Conservation (phyloP, 2,329 filamentous ascomycete species). For the Byssochlamys sp. region DNA sequence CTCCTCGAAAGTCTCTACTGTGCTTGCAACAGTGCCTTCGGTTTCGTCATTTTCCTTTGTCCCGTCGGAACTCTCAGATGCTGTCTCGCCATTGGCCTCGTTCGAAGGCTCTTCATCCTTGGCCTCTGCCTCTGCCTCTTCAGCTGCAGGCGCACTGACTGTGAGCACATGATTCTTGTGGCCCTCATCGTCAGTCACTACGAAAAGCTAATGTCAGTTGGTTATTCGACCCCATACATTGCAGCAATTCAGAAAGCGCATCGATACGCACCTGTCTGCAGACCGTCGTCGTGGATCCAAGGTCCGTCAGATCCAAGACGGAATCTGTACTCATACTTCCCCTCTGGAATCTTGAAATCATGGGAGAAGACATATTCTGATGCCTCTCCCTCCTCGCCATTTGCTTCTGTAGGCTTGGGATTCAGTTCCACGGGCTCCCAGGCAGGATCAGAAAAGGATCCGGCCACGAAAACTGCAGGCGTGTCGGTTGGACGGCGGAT, state of each 20-base stretch:
- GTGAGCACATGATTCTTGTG: conserved; percentile 13
- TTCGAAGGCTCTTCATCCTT: neutral
- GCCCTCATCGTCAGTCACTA: conserved; percentile 16
- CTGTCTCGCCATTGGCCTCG: conserved; percentile 2
- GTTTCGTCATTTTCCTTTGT: conserved; percentile 10
- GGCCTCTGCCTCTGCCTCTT: conserved; percentile 3
- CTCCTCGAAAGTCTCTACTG: neutral
- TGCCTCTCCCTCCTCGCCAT: conserved; percentile 9
- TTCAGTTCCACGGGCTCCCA: conserved; percentile 19
- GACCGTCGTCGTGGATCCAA: conserved; percentile 19
- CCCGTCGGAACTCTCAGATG: conserved; percentile 3
- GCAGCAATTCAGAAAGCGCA: neutral
- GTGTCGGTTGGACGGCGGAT: conserved; percentile 16
- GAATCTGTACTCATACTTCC: conserved; percentile 19
- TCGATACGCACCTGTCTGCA: conserved; percentile 15
- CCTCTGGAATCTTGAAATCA: conserved; percentile 10
- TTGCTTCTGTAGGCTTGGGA: conserved; percentile 11
- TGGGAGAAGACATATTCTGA: conserved; percentile 14
- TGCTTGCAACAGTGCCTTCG: neutral
- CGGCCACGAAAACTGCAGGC: conserved; percentile 17
- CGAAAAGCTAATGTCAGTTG: neutral
- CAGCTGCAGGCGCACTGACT: conserved; percentile 5
- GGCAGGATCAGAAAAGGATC: conserved; percentile 19
- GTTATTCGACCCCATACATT: neutral
- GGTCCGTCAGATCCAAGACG: conserved; percentile 13